These are phyloP conservation scores for Ustilago sp. DNA, from an alignment of 1,284 basidiomycete genomes.

Conservation along the genomic window DNA sequence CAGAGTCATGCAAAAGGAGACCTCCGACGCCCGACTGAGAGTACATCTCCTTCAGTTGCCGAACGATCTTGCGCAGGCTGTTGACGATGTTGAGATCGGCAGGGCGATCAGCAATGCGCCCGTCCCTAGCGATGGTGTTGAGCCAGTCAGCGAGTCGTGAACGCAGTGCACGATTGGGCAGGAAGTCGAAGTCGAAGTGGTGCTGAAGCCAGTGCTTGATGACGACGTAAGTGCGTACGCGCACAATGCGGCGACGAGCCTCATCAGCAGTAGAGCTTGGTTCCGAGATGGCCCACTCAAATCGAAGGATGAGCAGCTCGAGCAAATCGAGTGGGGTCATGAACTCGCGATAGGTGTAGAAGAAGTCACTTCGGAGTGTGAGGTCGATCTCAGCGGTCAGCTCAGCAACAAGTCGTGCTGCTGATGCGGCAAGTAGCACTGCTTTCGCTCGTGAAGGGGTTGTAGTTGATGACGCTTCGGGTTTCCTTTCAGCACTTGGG, in stretches of 20 bases:
- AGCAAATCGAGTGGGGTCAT: conserved; percentile 53
- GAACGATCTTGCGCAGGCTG: conserved; percentile 56
- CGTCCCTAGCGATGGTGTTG: conserved; percentile 50
- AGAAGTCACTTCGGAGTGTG: conserved; percentile 59
- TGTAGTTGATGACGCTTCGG: not conserved
- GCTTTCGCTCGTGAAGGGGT: conserved; percentile 15
- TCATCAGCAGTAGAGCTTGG: conserved; percentile 50
- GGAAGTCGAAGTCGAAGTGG: conserved; percentile 63
- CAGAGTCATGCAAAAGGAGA: conserved; percentile 46
- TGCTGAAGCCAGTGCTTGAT: conserved; percentile 63
- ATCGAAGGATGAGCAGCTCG: conserved; percentile 57
- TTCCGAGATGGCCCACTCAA: conserved; percentile 59
- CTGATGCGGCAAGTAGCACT: conserved; percentile 55
- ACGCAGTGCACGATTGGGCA: conserved; percentile 55
- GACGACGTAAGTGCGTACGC: conserved; percentile 62
- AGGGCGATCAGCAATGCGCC: conserved; percentile 28
- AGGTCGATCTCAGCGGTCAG: conserved; percentile 63
- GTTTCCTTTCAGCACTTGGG: conserved; percentile 14
- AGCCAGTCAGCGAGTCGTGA: conserved; percentile 58
- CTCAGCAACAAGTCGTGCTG: conserved; percentile 59
- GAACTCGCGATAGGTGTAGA: conserved; percentile 62
- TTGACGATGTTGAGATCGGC: conserved; percentile 55
- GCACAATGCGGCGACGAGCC: conserved; percentile 58
- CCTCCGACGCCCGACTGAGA: conserved; percentile 52
- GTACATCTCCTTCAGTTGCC: conserved; percentile 58